These are phyloP conservation scores for Diphasiastrum complanatum DNA, from an alignment of 83 land plant species.

Conservation along the genomic window DNA sequence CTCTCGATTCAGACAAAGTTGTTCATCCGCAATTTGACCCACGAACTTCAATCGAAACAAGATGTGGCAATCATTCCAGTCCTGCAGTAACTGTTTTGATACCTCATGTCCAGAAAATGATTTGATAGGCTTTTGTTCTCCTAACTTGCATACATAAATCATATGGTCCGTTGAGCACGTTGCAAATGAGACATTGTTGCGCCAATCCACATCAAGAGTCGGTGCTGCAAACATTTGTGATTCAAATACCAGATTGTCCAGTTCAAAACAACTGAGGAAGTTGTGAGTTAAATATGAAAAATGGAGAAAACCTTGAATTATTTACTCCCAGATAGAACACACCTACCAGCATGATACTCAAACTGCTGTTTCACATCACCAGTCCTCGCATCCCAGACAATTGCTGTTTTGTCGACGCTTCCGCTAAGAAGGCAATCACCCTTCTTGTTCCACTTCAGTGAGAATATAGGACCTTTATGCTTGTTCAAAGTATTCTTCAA, in stretches of 20 bases:
- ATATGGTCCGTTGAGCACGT: slow-evolving; percentile 83
- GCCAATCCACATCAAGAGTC: slow-evolving; percentile 94
- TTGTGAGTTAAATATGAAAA: no score
- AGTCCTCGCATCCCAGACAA: slow-evolving; percentile 88
- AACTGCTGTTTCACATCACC: slow-evolving; percentile 83
- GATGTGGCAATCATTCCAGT: background rate
- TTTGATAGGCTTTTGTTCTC: slow-evolving; percentile 58
- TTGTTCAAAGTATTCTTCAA: slow-evolving; percentile 68
- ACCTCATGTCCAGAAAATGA: slow-evolving; percentile 79
- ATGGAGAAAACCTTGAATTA: no score
- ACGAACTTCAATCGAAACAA: background rate
- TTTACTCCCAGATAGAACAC: no score
- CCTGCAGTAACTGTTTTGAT: background rate
- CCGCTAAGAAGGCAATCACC: slow-evolving; percentile 91
- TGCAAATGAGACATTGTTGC: slow-evolving; percentile 77
- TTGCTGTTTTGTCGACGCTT: slow-evolving; percentile 86
- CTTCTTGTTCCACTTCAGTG: slow-evolving; percentile 94
- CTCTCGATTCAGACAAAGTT: no score
- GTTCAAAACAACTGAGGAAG: background rate
- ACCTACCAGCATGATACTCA: slow-evolving; percentile 74
- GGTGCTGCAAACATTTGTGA: slow-evolving; percentile 44
- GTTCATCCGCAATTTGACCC: no score
- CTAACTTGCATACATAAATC: slow-evolving; percentile 89
- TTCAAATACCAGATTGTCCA: background rate
- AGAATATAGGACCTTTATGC: slow-evolving; percentile 86